Conservation (phyloP, 2,329 filamentous ascomycete species). For the Sclerotinia nivalis region DNA sequence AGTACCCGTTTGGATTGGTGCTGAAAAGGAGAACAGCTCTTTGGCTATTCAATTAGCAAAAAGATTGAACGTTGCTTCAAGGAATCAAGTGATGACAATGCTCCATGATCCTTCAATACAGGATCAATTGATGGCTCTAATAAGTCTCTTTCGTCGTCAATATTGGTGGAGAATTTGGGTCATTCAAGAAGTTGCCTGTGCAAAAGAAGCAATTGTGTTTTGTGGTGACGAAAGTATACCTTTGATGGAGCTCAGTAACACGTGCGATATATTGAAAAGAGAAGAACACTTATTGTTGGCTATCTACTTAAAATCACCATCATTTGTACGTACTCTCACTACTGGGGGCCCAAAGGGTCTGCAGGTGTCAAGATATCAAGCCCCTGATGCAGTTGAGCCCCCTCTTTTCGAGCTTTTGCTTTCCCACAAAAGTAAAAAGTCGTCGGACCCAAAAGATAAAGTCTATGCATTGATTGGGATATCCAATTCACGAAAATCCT, state of each 20-base stretch:
- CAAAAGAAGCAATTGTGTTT: conserved; percentile 41
- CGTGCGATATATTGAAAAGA: conserved; percentile 30
- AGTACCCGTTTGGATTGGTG: conserved; percentile 34
- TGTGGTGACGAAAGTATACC: conserved; percentile 43
- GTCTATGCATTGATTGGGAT: conserved; percentile 39
- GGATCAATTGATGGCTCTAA: conserved; percentile 38
- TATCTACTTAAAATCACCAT: conserved; percentile 30
- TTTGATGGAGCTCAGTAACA: conserved; percentile 43
- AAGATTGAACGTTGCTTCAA: conserved; percentile 26
- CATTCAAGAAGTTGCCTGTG: conserved; percentile 47
- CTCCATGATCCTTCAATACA: conserved; percentile 25
- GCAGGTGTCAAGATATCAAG: conserved; percentile 32
- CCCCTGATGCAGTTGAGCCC: conserved; percentile 24
- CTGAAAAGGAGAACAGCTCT: conserved; percentile 24
- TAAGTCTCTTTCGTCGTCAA: conserved; percentile 43
- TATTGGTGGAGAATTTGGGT: conserved; percentile 49
- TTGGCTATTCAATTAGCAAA: conserved; percentile 30
- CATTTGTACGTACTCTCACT: conserved; percentile 30
- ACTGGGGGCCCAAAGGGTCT: conserved; percentile 34
- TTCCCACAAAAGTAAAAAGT: conserved; percentile 37
- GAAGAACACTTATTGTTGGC: conserved; percentile 27
- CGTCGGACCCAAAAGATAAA: conserved; percentile 38
- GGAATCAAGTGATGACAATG: conserved; percentile 25
- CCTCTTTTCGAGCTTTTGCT: conserved; percentile 36
- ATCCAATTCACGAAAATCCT: conserved; percentile 28